These are phyloP conservation scores for Skeletonema marinoi DNA, from an alignment of 108 stramenopile species.

Conservation along the genomic window DNA sequence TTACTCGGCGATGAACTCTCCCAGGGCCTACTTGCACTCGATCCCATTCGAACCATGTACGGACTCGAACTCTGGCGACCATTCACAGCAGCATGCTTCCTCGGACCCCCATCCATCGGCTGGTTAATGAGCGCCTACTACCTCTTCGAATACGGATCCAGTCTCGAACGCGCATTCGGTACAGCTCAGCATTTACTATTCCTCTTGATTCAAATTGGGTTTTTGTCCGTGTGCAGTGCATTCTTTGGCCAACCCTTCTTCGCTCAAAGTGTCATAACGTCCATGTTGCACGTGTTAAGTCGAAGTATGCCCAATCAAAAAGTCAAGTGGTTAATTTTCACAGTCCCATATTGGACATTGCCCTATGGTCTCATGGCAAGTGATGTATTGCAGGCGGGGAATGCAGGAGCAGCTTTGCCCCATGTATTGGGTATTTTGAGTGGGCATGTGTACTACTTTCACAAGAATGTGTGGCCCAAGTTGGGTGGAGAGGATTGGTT, in stretches of 20 bases:
- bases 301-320: constrained; percentile 83
- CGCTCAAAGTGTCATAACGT: constrained; percentile 75
- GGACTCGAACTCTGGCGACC: constrained; percentile 87
- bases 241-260: constrained; percentile 86
- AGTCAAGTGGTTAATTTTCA: constrained; percentile 89
- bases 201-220: constrained; percentile 61
- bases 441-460: constrained; percentile 86
- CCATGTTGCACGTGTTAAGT: constrained; percentile 88
- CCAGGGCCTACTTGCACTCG: constrained; percentile 78
- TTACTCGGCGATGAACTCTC: constrained; percentile 84
- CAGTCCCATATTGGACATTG: constrained; percentile 87
- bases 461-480: constrained; percentile 86
- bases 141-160: constrained; percentile 82
- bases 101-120: constrained; percentile 84
- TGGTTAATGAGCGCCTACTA: constrained; percentile 90
- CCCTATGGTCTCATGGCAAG: constrained; percentile 83
- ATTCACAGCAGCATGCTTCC: constrained; percentile 82
- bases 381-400: constrained; percentile 84
- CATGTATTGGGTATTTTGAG: constrained; percentile 88
- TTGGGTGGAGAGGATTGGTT: constrained; percentile 88
- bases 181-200: constrained; percentile 81
- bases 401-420: constrained; percentile 71
- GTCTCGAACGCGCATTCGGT: constrained; percentile 84
- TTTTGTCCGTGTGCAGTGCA: constrained; percentile 59
- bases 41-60: constrained; percentile 77